A percentile compares a stretch with the other conserved stretches of the same genome.
These are phyloP conservation scores for Lunasporangiospora selenospora DNA, from an alignment of 192 early-diverging fungal genomes.

Conservation along the genomic window DNA sequence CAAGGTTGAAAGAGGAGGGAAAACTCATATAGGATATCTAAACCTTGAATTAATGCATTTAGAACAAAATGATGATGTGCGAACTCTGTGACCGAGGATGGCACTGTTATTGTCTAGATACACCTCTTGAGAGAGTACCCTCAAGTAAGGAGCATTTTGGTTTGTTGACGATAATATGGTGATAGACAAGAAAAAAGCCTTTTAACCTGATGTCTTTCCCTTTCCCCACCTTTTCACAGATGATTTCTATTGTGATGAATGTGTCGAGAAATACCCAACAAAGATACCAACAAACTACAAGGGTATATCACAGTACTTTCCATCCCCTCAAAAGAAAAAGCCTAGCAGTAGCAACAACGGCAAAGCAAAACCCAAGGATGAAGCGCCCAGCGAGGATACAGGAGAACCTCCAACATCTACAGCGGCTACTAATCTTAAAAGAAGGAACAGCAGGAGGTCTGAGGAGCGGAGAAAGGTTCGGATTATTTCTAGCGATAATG, in stretches of 20 bases:
- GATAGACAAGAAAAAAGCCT: neutral
- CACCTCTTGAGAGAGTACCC: conserved; percentile 44
- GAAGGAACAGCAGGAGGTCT: conserved; percentile 9
- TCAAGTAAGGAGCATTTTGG: conserved; percentile 33
- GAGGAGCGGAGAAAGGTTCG: conserved; percentile 11
- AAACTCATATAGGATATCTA: too few species aligned
- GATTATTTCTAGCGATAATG: conserved; percentile 11
- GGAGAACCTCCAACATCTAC: neutral
- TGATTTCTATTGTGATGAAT: conserved; percentile 51
- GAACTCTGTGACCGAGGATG: conserved; percentile 54
- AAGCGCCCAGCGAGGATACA: neutral
- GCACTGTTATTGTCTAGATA: conserved; percentile 55
- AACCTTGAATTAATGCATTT: too few species aligned
- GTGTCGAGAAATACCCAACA: conserved; percentile 26
- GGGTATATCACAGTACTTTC: conserved; percentile 5
- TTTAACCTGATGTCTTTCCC: neutral
- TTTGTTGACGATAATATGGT: neutral
- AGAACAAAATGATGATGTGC: conserved; percentile 59
- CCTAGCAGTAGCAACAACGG: neutral
- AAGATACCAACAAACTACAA: conserved; percentile 37
- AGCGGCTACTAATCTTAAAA: neutral
- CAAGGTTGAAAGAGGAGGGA: too few species aligned
- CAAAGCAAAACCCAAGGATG: neutral
- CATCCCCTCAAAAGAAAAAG: conserved; percentile 3
- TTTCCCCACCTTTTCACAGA: conserved; percentile 25